Base-by-base conservation (phyloP, 2,329 filamentous ascomycete species). In the Cladobotryum mycophilum region DNA sequence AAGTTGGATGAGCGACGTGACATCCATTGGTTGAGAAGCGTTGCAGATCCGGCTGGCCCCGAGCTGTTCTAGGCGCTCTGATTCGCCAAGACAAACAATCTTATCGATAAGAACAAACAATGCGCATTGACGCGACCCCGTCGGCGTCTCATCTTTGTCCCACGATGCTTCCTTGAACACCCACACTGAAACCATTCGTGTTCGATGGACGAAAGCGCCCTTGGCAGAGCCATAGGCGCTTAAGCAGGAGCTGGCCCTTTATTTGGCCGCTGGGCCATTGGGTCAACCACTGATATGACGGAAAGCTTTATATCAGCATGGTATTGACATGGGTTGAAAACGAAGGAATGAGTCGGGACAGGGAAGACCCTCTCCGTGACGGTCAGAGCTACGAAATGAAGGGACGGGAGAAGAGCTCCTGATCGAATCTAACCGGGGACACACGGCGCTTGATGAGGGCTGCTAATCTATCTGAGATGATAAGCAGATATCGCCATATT, bases 71-170 rank as follows among this genome's bases (percentile, higher is more conserved):
- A 38, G 12, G 36, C 36, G 36, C 36, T 38, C 36, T 38, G 17
- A 38, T 38, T 38, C 13, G 36, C 36, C 36, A n/a, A 38, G 14
- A 9, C 14, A 17, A 38, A 38, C 13, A 14, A 38, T n/a, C 14
- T 38, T 38, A 38, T 38, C 36, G 36, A 38, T 38, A 38, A 38
- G 36, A 38, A 47, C 44, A 33, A 36, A 43, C 47, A 47, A 47
- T 42, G 42, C 49, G 15, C 33, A 12, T 20, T 25, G 15, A 44
- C 13, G 38, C 45, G 37, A 37, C 44, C 51, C 42, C 42, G 25
- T 37, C 38, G 22, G 41, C 47, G 51, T 53, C 51, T 46, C 51
- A 49, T 18, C 15, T 53, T 35, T n/a, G 46, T 49, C 36, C 48
- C 42, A 42, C 42, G 25, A 50, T 45, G 25, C 3, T 33, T 41